Conservation (phyloP, 192 early-diverging fungal species). For the Thamnidium elegans region DNA sequence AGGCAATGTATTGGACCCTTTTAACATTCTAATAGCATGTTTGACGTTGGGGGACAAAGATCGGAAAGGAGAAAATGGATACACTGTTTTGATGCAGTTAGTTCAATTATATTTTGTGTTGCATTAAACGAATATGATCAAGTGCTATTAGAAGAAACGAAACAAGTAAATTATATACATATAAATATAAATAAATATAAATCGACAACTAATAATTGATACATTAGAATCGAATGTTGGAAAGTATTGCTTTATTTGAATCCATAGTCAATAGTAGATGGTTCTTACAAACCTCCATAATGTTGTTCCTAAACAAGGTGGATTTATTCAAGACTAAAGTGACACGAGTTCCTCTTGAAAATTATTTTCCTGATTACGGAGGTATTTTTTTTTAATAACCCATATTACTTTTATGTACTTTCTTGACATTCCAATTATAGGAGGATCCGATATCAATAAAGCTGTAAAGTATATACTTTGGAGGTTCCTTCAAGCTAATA, state of each 20-base stretch:
- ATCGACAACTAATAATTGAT: neutral
- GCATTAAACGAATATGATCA: conserved; percentile 94
- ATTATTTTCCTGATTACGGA: conserved; percentile 87
- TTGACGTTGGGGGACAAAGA: conserved; percentile 85
- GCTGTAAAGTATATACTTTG: conserved; percentile 87
- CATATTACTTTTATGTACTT: neutral
- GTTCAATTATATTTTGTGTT: conserved; percentile 92
- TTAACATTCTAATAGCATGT: conserved; percentile 54
- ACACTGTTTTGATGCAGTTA: conserved; percentile 82
- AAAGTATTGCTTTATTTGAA: conserved; percentile 87
- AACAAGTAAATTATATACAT: conserved; percentile 42
- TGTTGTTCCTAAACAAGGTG: conserved; percentile 93
- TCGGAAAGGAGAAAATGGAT: conserved; percentile 87
- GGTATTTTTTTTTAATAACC: conserved; percentile 24
- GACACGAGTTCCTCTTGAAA: conserved; percentile 67
- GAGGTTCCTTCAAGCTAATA: conserved; percentile 84
- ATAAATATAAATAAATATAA: neutral
- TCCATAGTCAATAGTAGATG: conserved; percentile 90
- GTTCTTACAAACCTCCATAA: conserved; percentile 89
- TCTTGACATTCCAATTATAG: conserved; percentile 17
- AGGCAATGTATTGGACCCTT: neutral
- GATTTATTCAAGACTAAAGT: conserved; percentile 86
- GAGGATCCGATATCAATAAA: conserved; percentile 75
- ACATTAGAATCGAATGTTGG: conserved; percentile 84
- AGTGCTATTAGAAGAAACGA: conserved; percentile 80